Base-by-base conservation (phyloP, 2,329 filamentous ascomycete species). In the Botryosphaeria agaves region DNA sequence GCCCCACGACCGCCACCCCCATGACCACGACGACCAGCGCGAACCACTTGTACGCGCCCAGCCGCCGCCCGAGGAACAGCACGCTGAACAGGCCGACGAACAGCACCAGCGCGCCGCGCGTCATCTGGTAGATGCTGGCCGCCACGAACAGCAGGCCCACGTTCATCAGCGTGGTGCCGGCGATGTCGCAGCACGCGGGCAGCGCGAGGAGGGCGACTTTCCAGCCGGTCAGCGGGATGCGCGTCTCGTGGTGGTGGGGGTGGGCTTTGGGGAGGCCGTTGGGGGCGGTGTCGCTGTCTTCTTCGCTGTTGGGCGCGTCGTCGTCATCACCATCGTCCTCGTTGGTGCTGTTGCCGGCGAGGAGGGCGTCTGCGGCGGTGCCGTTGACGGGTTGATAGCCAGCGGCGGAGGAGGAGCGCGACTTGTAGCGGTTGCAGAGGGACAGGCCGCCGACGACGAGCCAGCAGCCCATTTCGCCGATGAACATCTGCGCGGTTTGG, bases 91-190 rank as follows among this genome's bases (percentile, higher is more conserved):
- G 60, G 0, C 89, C 89, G 14, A 98, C 89, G 44, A 98, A 98
- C 5, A 98, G 66, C 3, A 98, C 87, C 25, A 98, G 65, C 1
- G 89, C 89, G 6, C 89, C 89, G 35, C 89, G 68, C 1, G 87
- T 95, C 89, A 98, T 98, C 58, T 98, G 89, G 57, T 94, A 98
- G 47, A 98, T 94, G 36, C 82, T 91, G 2, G 89, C 83, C 8
- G 82, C 89, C 15, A 95, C 85, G 49, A 95, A 85, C 29, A 95
- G 66, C 41, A 98, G 64, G 3, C 89, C 89, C 4, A 83, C 80
- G 48, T 98, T 98, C 85, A 98, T 95, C 32, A 95, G 68, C 3
- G 89, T 98, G 4, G 89, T 98, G 28, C 83, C 89, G 15, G 80
- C 73, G 39, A 95, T 93, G 51, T 98, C 89, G 56, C 85, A 94